Percentiles rank a stretch among this genome's conserved stretches.
Conservation (phyloP, 1,284 basidiomycete genomes). For the Takashimella koratensis region DNA sequence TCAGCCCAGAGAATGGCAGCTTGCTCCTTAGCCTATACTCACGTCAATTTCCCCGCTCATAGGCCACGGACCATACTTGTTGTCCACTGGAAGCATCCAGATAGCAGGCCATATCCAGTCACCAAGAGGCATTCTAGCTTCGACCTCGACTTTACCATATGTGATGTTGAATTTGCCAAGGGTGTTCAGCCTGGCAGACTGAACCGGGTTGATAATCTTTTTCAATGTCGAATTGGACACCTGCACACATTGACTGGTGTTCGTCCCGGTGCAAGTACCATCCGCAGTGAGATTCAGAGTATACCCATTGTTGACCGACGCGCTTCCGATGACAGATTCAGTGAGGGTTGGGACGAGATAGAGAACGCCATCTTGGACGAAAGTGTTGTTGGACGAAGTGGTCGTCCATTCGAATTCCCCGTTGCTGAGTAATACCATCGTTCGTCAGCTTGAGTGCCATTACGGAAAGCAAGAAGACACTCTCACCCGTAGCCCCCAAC, state of each 20-base stretch:
- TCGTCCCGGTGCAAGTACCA: constrained; percentile 58
- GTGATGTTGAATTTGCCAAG: constrained; percentile 63
- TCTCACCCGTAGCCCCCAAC: constrained; percentile 42
- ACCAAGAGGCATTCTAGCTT: constrained; percentile 66
- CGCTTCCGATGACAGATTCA: constrained; percentile 61
- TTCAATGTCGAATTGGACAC: constrained; percentile 38
- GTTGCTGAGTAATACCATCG: constrained; percentile 54
- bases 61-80: constrained; percentile 74
- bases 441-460: neutral
- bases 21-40: no score
- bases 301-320: constrained; percentile 62
- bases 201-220: constrained; percentile 66
- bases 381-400: constrained; percentile 66
- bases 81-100: constrained; percentile 77
- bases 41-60: constrained; percentile 59
- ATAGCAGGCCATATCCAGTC: constrained; percentile 75
- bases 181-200: constrained; percentile 70
- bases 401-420: constrained; percentile 84
- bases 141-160: constrained; percentile 73
- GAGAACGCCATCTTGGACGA: constrained; percentile 65
- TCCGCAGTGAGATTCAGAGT: constrained; percentile 70
- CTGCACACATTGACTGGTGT: constrained; percentile 55
- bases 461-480: no score
- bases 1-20: no score
- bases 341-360: constrained; percentile 80